These are phyloP conservation scores for Aristolochia contorta DNA, from an alignment of 164 flowering plant genomes.

Conservation along the genomic window DNA sequence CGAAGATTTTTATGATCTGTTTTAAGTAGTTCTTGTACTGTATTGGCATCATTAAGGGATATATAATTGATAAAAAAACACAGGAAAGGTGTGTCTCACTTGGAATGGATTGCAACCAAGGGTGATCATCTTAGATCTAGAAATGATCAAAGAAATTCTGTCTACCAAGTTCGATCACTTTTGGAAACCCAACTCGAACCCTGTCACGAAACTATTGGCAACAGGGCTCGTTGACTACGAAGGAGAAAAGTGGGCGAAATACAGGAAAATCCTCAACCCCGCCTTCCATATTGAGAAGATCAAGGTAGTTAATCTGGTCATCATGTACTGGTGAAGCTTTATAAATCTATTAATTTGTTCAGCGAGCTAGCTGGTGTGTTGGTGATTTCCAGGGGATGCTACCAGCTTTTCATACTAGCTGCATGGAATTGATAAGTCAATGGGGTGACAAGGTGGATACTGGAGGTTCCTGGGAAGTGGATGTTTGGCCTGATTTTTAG, in stretches of 20 bases:
- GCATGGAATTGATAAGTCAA: conserved; percentile 4
- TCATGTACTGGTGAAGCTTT: too few species aligned
- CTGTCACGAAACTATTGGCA: not conserved
- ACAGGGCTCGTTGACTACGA: not conserved
- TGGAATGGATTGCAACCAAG: not conserved
- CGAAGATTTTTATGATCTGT: too few species aligned
- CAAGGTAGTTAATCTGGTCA: too few species aligned
- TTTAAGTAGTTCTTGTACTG: too few species aligned
- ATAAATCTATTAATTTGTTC: too few species aligned
- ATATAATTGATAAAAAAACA: too few species aligned
- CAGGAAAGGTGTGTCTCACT: not conserved
- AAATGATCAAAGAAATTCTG: too few species aligned
- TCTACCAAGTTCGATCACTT: not conserved
- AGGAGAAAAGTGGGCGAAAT: not conserved
- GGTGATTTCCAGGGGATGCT: conserved; percentile 5
- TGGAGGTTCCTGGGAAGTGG: conserved; percentile 5
- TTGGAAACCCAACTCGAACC: not conserved
- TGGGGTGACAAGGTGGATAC: too few species aligned
- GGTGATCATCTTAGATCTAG: not conserved
- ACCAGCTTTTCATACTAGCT: conserved; percentile 6
- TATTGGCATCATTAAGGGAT: too few species aligned
- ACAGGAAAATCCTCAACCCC: too few species aligned
- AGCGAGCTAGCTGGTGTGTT: not conserved
- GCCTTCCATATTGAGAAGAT: not conserved
- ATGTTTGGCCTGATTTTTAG: conserved; percentile 10